Conservation (phyloP, 257 asterid genomes). For the Solanum boliviense region DNA sequence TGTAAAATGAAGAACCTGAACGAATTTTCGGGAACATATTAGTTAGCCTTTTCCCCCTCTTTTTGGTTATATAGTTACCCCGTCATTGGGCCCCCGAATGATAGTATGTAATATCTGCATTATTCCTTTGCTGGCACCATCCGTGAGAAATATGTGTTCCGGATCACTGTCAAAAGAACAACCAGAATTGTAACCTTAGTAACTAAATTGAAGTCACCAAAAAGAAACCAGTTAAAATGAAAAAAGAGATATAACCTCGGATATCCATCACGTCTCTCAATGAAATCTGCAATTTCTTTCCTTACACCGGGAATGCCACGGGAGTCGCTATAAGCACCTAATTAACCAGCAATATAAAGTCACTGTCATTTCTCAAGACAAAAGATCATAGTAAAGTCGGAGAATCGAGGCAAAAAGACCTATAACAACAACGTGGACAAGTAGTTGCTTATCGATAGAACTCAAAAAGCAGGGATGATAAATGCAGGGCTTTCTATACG, state of each 20-base stretch:
- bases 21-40: not conserved
- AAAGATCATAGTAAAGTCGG: not conserved
- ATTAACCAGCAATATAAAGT: constrained; percentile 1
- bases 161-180: constrained; percentile 59
- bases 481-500: not conserved
- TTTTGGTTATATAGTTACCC: constrained; percentile 34
- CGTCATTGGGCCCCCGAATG: constrained; percentile 58
- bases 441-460: not conserved
- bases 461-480: not conserved
- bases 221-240: not conserved
- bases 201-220: not conserved
- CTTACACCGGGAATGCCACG: constrained; percentile 94
- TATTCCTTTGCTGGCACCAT: constrained; percentile 99
- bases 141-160: constrained; percentile 83
- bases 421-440: not conserved
- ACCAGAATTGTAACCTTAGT: not conserved
- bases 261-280: constrained; percentile 96
- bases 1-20: not conserved
- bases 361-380: not conserved
- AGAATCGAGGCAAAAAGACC: not conserved
- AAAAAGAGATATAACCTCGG: constrained; percentile 47
- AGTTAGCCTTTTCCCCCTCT: not conserved
- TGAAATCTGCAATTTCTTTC: constrained; percentile 91
- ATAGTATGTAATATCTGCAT: constrained; percentile 65
- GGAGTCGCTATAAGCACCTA: constrained; percentile 96